These are phyloP conservation scores for Potentilla sterilis DNA, from an alignment of 306 rosid genomes.

Conservation along the genomic window DNA sequence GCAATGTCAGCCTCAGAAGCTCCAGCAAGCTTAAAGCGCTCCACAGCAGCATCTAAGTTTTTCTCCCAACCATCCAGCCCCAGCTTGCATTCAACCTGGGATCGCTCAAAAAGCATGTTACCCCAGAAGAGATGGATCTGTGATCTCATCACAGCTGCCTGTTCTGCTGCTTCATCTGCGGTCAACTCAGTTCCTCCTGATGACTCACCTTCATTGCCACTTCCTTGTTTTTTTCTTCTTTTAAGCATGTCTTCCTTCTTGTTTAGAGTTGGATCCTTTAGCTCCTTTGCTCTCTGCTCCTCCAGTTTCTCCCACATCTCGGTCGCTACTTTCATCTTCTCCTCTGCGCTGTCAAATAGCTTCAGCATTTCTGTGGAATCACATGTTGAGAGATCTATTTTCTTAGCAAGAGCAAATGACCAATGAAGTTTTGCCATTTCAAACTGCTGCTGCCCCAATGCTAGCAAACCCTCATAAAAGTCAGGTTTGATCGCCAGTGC, in stretches of 20 bases:
- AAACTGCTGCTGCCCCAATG: slow-evolving; percentile 92
- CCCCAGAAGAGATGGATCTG: slow-evolving; percentile 99
- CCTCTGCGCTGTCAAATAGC: slow-evolving; percentile 80
- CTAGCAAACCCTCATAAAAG: slow-evolving; percentile 89
- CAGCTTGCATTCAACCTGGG: slow-evolving; percentile 90
- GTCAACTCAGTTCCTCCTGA: slow-evolving; percentile 58
- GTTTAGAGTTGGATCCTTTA: slow-evolving; percentile 74
- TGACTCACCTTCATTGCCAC: slow-evolving; percentile 56
- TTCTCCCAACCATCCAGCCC: slow-evolving; percentile 75
- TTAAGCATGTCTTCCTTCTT: slow-evolving; percentile 76
- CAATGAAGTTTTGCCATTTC: slow-evolving; percentile 98
- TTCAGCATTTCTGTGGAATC: slow-evolving; percentile 70
- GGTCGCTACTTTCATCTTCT: slow-evolving; percentile 92
- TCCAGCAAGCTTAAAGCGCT: slow-evolving; percentile 93
- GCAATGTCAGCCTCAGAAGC: slow-evolving; percentile 85
- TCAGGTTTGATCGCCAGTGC: slow-evolving; percentile 87
- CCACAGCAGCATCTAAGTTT: slow-evolving; percentile 73
- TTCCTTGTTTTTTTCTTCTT: slow-evolving; percentile 71
- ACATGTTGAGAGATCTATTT: slow-evolving; percentile 72
- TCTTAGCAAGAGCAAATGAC: slow-evolving; percentile 93
- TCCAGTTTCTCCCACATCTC: slow-evolving; percentile 98
- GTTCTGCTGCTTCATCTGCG: slow-evolving; percentile 85
- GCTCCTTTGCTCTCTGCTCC: slow-evolving; percentile 81
- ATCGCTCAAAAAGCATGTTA: slow-evolving; percentile 91
- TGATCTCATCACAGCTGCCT: slow-evolving; percentile 92